A percentile compares a stretch with the other conserved stretches of the same genome.
Evolutionary conservation across 371 early-diverging fungal genomes (phyloP).

Genomic region (Parasitella parasitica): DNA sequence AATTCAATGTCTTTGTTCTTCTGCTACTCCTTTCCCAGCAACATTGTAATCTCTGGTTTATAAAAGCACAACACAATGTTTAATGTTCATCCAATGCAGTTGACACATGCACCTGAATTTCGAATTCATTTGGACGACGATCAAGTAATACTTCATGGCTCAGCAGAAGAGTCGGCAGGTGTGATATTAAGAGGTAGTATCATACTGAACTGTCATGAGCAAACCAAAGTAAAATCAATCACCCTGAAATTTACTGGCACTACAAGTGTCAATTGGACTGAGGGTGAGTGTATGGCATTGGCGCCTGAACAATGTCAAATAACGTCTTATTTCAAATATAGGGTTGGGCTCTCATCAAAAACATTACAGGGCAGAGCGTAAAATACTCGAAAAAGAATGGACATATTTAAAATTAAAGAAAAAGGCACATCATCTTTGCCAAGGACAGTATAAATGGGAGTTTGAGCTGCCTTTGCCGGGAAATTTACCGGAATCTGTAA

Average conservation of each 20-base stretch:
- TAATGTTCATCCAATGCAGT: slow-evolving; percentile 12
- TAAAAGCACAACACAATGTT: too few relatives aligned
- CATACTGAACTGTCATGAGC: slow-evolving; percentile 22
- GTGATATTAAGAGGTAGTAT: slow-evolving; percentile 28
- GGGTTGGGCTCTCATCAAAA: slow-evolving; percentile 11
- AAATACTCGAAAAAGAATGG: slow-evolving; percentile 24
- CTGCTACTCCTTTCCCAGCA: not conserved
- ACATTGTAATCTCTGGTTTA: too few relatives aligned
- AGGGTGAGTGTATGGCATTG: slow-evolving; percentile 21
- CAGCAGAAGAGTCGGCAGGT: slow-evolving; percentile 34
- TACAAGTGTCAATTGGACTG: slow-evolving; percentile 27
- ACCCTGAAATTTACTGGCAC: slow-evolving; percentile 26
- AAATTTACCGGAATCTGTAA: slow-evolving; percentile 37
- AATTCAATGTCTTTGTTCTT: not conserved
- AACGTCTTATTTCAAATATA: not conserved
- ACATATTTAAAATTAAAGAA: slow-evolving; percentile 14
- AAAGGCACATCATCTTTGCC: slow-evolving; percentile 19
- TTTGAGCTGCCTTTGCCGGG: slow-evolving; percentile 43
- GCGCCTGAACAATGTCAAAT: not conserved
- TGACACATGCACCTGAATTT: slow-evolving; percentile 17
- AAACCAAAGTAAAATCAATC: slow-evolving; percentile 29
- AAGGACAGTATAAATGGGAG: slow-evolving; percentile 34
- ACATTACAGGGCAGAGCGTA: slow-evolving; percentile 11
- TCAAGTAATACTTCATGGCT: slow-evolving; percentile 28
- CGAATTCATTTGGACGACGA: slow-evolving; percentile 29